Base-by-base conservation (phyloP, 495 filamentous ascomycete genomes). In the Mycothermus thermophilus region DNA sequence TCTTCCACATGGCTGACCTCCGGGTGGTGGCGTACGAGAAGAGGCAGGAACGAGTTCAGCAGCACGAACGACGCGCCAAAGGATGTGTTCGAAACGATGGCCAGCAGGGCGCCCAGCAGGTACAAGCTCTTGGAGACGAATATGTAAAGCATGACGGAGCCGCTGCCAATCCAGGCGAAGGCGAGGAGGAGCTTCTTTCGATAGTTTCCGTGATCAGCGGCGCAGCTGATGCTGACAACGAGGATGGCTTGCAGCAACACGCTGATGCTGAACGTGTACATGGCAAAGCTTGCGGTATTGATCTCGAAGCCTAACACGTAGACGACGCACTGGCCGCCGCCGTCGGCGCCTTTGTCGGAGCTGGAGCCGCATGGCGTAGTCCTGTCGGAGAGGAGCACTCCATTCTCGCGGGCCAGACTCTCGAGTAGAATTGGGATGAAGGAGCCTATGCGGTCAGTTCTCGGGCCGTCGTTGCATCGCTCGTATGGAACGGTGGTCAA, bases 341-440 rank as follows among this genome's bases (percentile, higher is more conserved):
- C 51, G 47, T 48, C 51, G 16, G 37, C 29, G 24, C 30, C 18
- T 41, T 57, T 58, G 40, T 52, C 49, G 29, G 48, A 59, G 40
- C 54, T 62, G 21, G 54, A 48, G 34, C 54, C 73, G 62, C 87
- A 95, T 18, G 83, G 79, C 19, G 65, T 79, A 5, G 49, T 71
- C 35, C 67, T 72, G 54, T 93, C 83, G 17, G 75, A 79, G 17
- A 86, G 59, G 33, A 93, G 69, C 33, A 92, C 77, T 21, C 87
- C 87, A 54, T 79, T 77, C 56, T 93, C 88, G 37, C 90, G 74
- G 7, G 92, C 87, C 37, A 97, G 71, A 43, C 88, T 86, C 52
- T 97, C 90, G 32, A 97, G 64, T 2, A 87, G 82, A 30, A 97
- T 90, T n/a, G 90, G 90, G 42, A 97, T 84, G 58, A 96, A 97